Base-by-base conservation (phyloP, 169 alveolate species). In the Plasmodium coatneyi region DNA sequence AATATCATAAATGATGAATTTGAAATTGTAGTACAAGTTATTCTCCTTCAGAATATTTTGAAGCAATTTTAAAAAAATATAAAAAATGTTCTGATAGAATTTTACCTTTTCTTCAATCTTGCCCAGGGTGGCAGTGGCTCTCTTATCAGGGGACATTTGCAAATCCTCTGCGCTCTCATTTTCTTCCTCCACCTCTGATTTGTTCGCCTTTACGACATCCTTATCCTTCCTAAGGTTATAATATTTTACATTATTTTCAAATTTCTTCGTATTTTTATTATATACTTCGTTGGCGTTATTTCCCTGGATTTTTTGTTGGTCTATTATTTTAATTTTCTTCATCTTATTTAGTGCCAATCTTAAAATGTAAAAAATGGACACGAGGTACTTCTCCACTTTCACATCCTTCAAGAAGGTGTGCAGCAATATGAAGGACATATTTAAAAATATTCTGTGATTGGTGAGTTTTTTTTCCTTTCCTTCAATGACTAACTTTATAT, bases 291-390 rank as follows among this genome's bases (percentile, higher is more conserved):
- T 52, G 25, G 22, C 28, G 16, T 34, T 28, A 22, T 16, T 74
- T 3, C 54, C 43, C 12, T 74, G 36, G 5, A n/a, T 60, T 41
- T 39, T 56, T 25, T 14, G 39, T 25, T 79, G 71, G 0, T 89
- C 89, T 4, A 89, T 19, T 36, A 89, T 89, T 78, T 89, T 43
- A 12, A 89, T 25, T 10, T 60, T 78, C 52, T 70, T 89, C 49
- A 89, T 56, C 52, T 89, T 89, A 52, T 89, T 89, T 25, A 89
- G 52, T 6, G 90, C 25, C 9, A 89, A 52, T 80, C 81, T 89
- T 41, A 89, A 89, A 52, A 89, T 89, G 71, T 89, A 89, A 89
- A 89, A 89, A 79, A 89, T 89, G 60, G 94, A 89, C 19, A 89
- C 94, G 19, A 89, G 49, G 71, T 89, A 89, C 32, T 89, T 89